Evolutionary conservation across 108 stramenopile species (phyloP).

Genomic region (Parietichytrium sp.): DNA sequence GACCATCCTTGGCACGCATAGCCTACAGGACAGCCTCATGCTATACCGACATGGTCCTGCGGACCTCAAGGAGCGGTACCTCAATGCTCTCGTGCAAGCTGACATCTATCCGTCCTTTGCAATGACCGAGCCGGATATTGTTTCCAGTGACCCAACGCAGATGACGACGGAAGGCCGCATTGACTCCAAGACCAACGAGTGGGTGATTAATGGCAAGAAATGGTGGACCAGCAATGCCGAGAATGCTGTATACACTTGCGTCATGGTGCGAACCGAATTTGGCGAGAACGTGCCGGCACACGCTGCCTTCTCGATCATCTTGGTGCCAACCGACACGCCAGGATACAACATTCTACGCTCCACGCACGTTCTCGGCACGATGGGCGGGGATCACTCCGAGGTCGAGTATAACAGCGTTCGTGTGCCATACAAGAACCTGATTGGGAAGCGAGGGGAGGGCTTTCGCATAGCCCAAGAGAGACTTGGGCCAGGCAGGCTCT

Average conservation of each 20-base stretch:
- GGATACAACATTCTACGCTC: constrained; percentile 46
- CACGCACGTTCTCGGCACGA: constrained; percentile 20
- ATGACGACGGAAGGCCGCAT: constrained; percentile 48
- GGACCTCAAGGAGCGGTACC: constrained; percentile 68
- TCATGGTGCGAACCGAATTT: constrained; percentile 61
- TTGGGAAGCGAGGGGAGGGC: constrained; percentile 84
- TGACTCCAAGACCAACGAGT: constrained; percentile 3
- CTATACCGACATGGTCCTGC: constrained; percentile 64
- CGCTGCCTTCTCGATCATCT: constrained; percentile 48
- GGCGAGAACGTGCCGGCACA: neutral
- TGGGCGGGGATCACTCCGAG: constrained; percentile 16
- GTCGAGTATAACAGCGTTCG: constrained; percentile 40
- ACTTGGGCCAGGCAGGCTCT: constrained; percentile 91
- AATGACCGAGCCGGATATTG: constrained; percentile 94
- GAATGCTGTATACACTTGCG: constrained; percentile 83
- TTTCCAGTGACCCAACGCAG: constrained; percentile 86
- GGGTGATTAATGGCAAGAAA: constrained; percentile 40
- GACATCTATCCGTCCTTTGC: constrained; percentile 78
- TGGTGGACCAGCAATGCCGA: constrained; percentile 67
- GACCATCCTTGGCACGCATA: constrained; percentile 4
- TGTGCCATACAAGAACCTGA: constrained; percentile 42
- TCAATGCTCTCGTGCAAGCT: constrained; percentile 76
- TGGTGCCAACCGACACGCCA: constrained; percentile 74
- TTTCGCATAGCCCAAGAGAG: constrained; percentile 90
- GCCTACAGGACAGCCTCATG: constrained; percentile 28